Evolutionary conservation across 139 green algal genomes (phyloP), one percentile per base, ranked within the genome.

Genomic region (Closterium sp.): DNA sequence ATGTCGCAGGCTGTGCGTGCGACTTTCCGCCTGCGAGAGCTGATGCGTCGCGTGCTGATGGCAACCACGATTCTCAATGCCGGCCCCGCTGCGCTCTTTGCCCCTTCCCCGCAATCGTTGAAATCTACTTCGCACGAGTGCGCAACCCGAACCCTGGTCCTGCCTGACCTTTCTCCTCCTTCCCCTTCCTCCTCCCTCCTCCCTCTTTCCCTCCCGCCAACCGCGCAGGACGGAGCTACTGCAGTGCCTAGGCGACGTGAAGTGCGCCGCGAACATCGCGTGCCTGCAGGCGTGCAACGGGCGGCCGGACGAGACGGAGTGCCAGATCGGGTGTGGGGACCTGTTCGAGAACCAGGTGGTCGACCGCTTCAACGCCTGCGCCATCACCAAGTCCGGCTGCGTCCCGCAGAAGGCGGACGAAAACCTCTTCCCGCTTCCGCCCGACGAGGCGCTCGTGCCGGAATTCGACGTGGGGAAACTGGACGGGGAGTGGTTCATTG

Each of bases 401-500:
- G 97, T 98, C 32, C 96, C 97, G 10, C 96, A 98, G 94, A 95
- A 95, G 31, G 88, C 95, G 34, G 96, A 98, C 89, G 89, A 93
- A 6, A 88, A 87, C 34, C 66, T 87, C 34, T 96, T 92, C 86
- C 94, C 91, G 33, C 55, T 94, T 8, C 91, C 88, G n/a, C 35
- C 91, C 0, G n/a, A 66, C 76, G 90, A 92, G 21, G 91, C 88
- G 33, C 84, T 95, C 3, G 92, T 93, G 25, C 35, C 88, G 10
- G 89, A 94, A 21, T 98, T 98, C 84, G 94, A 97, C 89, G 76
- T 96, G n/a, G 90, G 90, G n/a, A 89, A 92, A 7, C 97, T 98
- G 90, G 91, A 96, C 87, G 96, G 96, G 4, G 88, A 95, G 2
- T 98, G 97, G 97, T 98, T 97, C 95, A 98, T 98, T 91, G 97